Evolutionary conservation across 345 rosid genomes (phyloP).

Genomic region (Anacardium occidentale): DNA sequence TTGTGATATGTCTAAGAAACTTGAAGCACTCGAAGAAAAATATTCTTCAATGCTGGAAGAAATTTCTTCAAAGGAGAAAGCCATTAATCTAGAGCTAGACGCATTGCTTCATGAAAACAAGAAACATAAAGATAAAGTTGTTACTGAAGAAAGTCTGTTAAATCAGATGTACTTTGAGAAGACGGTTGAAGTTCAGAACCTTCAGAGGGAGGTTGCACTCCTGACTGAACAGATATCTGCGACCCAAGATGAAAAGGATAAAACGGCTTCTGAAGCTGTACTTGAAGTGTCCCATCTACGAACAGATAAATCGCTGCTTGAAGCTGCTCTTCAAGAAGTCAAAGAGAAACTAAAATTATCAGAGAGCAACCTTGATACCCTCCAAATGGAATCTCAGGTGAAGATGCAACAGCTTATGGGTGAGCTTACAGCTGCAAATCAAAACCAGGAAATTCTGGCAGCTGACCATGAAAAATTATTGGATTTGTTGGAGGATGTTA

Average conservation of each 20-base stretch:
- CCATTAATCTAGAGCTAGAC: constrained; percentile 50
- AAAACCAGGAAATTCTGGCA: constrained; percentile 52
- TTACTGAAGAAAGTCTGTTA: constrained; percentile 34
- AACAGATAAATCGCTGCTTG: constrained; percentile 38
- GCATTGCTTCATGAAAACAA: constrained; percentile 50
- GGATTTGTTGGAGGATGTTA: constrained; percentile 52
- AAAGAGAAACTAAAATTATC: constrained; percentile 37
- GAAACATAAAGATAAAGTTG: constrained; percentile 36
- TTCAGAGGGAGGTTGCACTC: constrained; percentile 40
- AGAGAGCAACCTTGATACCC: constrained; percentile 30
- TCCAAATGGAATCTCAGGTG: constrained; percentile 38
- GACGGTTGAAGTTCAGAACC: constrained; percentile 41
- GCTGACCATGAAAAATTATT: constrained; percentile 56
- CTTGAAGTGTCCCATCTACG: constrained; percentile 44
- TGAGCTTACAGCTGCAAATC: constrained; percentile 45
- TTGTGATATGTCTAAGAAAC: constrained; percentile 33
- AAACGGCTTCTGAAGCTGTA: constrained; percentile 35
- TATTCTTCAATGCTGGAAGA: constrained; percentile 50
- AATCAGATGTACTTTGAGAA: constrained; percentile 46
- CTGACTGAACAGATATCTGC: constrained; percentile 41
- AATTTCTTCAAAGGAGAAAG: constrained; percentile 55
- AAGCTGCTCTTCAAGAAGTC: constrained; percentile 40
- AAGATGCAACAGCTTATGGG: constrained; percentile 32
- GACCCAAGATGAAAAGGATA: constrained; percentile 39
- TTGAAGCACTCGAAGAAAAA: constrained; percentile 52